Evolutionary conservation across 345 rosid genomes (phyloP).

Genomic region (Mallotus nudiflorus): DNA sequence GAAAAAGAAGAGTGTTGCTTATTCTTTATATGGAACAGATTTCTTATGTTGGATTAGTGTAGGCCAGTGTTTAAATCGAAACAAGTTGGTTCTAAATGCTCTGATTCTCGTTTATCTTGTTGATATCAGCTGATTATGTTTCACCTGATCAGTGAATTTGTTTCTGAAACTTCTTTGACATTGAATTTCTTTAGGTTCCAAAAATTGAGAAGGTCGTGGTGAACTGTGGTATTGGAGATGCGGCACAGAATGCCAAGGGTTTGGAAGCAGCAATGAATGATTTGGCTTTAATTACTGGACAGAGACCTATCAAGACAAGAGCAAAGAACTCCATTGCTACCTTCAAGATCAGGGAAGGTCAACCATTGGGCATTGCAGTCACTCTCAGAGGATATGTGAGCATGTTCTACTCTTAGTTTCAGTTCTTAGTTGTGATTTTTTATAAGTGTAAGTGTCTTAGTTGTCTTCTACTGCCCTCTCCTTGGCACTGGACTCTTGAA

Average conservation of each 20-base stretch:
- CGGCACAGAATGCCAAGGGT: constrained; percentile 87
- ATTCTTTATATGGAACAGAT: too few species aligned
- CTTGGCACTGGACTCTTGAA: neutral
- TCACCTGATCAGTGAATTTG: too few species aligned
- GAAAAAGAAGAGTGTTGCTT: neutral
- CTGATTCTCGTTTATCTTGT: too few species aligned
- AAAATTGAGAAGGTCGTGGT: constrained; percentile 80
- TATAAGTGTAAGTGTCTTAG: too few species aligned
- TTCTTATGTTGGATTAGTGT: neutral
- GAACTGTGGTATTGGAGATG: constrained; percentile 97
- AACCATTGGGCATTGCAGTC: constrained; percentile 85
- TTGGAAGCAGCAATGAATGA: constrained; percentile 85
- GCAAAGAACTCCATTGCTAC: constrained; percentile 76
- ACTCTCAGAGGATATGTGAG: constrained; percentile 91
- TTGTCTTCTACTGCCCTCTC: too few species aligned
- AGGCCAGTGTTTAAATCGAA: neutral
- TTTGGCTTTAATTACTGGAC: constrained; percentile 79
- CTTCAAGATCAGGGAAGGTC: constrained; percentile 91
- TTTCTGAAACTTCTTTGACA: neutral
- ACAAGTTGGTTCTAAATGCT: too few species aligned
- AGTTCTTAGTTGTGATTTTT: too few species aligned
- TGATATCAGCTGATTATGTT: neutral
- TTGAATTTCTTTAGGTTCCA: constrained; percentile 56
- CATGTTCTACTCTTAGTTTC: neutral
- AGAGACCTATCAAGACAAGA: constrained; percentile 81